phyloP scores from a whole-genome alignment of 1,284 basidiomycete species.

The Tilletia horrida region DNA sequence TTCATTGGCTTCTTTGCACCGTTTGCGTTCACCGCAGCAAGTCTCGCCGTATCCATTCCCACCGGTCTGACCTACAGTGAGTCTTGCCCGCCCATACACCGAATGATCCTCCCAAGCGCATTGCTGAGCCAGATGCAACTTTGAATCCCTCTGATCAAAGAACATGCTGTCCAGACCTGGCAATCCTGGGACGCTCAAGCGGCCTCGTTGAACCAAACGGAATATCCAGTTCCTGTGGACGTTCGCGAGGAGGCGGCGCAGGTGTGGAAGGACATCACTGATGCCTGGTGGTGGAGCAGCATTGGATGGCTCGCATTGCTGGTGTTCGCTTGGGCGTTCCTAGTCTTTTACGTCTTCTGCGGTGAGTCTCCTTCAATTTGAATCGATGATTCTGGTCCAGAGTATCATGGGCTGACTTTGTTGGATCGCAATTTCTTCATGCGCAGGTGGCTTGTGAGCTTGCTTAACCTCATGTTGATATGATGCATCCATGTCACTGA shows the following conservation, averaged over 20 bases:
- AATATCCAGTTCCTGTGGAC: not conserved
- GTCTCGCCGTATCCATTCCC: not conserved
- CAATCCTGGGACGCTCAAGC: conserved; percentile 5
- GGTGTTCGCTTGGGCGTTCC: conserved; percentile 5
- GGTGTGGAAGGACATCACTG: conserved; percentile 10
- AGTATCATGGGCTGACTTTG: too few relatives aligned
- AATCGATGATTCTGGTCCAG: too few relatives aligned
- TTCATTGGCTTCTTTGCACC: conserved; percentile 14
- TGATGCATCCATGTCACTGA: not conserved
- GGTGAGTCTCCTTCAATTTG: too few relatives aligned
- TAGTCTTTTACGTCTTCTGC: conserved; percentile 13
- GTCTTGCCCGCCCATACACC: not conserved
- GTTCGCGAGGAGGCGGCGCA: not conserved
- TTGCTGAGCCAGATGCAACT: too few relatives aligned
- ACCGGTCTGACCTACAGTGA: conserved; percentile 13
- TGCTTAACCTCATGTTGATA: not conserved
- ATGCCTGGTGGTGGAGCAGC: conserved; percentile 13
- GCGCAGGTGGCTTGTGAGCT: not conserved
- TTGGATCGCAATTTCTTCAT: not conserved
- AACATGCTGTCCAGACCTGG: not conserved
- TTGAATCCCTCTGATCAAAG: not conserved
- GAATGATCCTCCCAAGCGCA: too few relatives aligned
- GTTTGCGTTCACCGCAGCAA: not conserved
- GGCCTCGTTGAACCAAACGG: not conserved
- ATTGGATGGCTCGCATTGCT: conserved; percentile 5